Conservation (phyloP, 768 basidiomycete species). For the Strobilomyces confusus region DNA sequence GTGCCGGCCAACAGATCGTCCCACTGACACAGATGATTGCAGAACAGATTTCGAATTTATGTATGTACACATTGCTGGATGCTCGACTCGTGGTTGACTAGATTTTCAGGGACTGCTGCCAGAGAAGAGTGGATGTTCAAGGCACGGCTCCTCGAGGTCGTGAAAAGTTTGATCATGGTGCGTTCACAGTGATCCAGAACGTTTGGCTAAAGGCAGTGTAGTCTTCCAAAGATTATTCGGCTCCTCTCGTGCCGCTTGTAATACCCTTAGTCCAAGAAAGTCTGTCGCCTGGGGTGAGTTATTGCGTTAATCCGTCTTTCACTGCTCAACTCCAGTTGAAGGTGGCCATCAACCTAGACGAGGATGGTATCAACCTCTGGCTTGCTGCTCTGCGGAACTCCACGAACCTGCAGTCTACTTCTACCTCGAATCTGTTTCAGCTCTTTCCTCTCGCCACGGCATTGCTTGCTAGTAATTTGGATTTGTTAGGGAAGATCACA, state of each 20-base stretch:
- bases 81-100: constrained; percentile 4
- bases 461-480: constrained; percentile 66
- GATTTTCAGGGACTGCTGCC: constrained; percentile 56
- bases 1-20: constrained; percentile 51
- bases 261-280: constrained; percentile 65
- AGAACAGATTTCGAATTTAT: constrained; percentile 64
- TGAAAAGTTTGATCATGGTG: constrained; percentile 70
- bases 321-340: constrained; percentile 28
- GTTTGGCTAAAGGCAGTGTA: constrained; percentile 26
- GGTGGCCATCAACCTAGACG: constrained; percentile 68
- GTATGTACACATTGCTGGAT: constrained; percentile 39
- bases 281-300: constrained; percentile 50
- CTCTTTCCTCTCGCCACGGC: constrained; percentile 61
- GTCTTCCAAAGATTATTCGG: constrained; percentile 66
- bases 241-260: constrained; percentile 49
- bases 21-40: constrained; percentile 62
- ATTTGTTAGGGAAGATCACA: constrained; percentile 65
- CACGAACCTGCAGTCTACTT: constrained; percentile 43
- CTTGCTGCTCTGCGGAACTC: constrained; percentile 64
- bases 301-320: background rate
- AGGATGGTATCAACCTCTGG: constrained; percentile 79
- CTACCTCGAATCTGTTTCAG: constrained; percentile 52
- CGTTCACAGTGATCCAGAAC: constrained; percentile 5
- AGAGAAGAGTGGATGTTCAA: constrained; percentile 72
- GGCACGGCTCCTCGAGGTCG: constrained; percentile 60